A percentile compares a stretch with the other conserved stretches of the same genome.
Evolutionary conservation across 129 eudicot genomes (phyloP).

Genomic region (Centella asiatica): DNA sequence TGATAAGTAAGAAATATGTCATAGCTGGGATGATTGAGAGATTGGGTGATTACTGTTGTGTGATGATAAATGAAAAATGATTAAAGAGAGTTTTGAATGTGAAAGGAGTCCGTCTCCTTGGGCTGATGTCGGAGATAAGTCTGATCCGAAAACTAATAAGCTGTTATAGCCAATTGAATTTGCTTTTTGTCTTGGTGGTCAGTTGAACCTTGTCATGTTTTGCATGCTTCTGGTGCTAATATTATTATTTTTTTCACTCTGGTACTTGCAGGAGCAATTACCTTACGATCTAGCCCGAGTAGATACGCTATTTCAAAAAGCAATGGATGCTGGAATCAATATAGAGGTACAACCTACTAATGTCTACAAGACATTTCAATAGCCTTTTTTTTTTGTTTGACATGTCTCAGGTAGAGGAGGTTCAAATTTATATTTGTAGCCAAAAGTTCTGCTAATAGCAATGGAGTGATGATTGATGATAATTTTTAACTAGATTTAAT

Average conservation of each 20-base stretch:
- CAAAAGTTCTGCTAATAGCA: not conserved
- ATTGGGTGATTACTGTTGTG: not conserved
- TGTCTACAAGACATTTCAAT: not conserved
- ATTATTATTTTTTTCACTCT: not conserved
- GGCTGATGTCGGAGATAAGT: not conserved
- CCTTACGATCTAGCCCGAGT: conserved; percentile 79
- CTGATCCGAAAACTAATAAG: not conserved
- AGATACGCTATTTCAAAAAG: conserved; percentile 66
- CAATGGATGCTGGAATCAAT: conserved; percentile 70
- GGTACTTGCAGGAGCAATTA: conserved; percentile 70
- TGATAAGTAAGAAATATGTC: no score
- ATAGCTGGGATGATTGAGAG: no score
- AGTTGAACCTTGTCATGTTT: not conserved
- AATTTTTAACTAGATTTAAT: not conserved
- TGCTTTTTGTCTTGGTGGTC: not conserved
- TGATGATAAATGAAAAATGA: not conserved
- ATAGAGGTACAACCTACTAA: conserved; percentile 53
- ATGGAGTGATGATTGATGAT: not conserved
- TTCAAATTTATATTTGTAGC: no score
- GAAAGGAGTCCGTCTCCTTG: not conserved
- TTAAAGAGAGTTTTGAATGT: not conserved
- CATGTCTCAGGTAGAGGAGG: no score
- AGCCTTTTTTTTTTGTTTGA: no score
- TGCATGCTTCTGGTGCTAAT: not conserved
- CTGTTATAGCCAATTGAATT: not conserved